Evolutionary conservation across 495 filamentous ascomycete genomes (phyloP), one percentile per base, ranked within the genome.

Genomic region (Aspergillus egyptiacus): DNA sequence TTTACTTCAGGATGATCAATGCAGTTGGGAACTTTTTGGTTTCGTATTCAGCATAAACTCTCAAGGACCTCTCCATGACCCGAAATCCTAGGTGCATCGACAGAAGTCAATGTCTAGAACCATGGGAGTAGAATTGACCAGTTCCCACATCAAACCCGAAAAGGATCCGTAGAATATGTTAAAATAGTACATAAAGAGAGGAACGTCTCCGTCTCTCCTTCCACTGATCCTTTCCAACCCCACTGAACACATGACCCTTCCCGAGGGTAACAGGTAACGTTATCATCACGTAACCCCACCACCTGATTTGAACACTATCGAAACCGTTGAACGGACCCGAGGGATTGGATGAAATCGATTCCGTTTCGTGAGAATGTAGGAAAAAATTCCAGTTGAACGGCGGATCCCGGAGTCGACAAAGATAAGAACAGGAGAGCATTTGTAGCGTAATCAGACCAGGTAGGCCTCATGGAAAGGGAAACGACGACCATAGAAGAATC

Each of bases 51-150:
- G 34, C n/a, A 58, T 65, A 68, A 71, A 69, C 60, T 60, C 56
- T 68, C 60, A 57, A 57, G 32, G 35, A 40, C 70, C 67, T 67
- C 66, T 70, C 65, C 71, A 74, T 62, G 55, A 61, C 64, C 62
- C 61, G 48, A 27, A 45, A 50, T 34, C 44, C 42, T 30, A 43
- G 41, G 52, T 48, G 41, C 54, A 57, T 43, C 47, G 55, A 52
- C 52, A 22, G 44, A 54, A 34, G 39, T 49, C 43, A 30, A 35
- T 18, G 43, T 25, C 43, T 11, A 36, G 32, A 46, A 7, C 8
- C 25, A n/a, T 3, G 19, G 2, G 14, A 17, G 17, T 36, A 19
- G 18, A 58, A 67, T 74, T 74, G 69, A 74, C 69, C 69, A 72
- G 65, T 55, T 47, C 63, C 58, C 69, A 60, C 56, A 43, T 35